Percentiles rank a stretch among this genome's conserved stretches.
phyloP scores from a whole-genome alignment of 495 filamentous ascomycete species.

The Haplographium delicatum region DNA sequence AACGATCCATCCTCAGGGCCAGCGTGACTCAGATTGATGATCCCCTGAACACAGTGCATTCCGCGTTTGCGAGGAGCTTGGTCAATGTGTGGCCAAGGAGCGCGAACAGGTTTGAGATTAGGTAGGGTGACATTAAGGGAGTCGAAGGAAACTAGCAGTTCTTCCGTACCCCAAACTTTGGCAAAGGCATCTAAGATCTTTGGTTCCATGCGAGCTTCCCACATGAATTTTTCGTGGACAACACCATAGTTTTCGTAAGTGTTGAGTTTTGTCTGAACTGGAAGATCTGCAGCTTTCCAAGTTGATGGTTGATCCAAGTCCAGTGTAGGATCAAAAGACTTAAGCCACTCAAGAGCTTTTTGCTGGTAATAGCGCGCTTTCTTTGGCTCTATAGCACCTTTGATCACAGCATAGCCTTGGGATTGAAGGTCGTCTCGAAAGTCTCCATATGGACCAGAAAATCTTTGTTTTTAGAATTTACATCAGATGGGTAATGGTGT shows the following conservation, averaged over 20 bases:
- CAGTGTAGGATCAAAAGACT: constrained; percentile 15
- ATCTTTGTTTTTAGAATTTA: too few species aligned
- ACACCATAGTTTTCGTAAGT: constrained; percentile 31
- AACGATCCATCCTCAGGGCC: constrained; percentile 12
- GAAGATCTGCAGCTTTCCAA: constrained; percentile 30
- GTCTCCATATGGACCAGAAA: too few species aligned
- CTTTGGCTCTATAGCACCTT: constrained; percentile 9
- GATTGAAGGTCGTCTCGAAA: constrained; percentile 18
- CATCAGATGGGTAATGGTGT: too few species aligned
- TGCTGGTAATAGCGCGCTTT: constrained; percentile 11
- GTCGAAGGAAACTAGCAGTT: constrained; percentile 34
- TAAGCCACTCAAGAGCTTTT: constrained; percentile 11
- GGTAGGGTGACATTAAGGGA: constrained; percentile 13
- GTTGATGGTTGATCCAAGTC: constrained; percentile 30
- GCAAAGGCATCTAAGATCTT: constrained; percentile 33
- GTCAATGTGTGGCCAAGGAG: constrained; percentile 30
- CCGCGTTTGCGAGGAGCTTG: constrained; percentile 23
- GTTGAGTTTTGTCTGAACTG: constrained; percentile 28
- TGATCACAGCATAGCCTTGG: constrained; percentile 17
- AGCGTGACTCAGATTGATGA: constrained; percentile 35
- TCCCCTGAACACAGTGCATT: constrained; percentile 34
- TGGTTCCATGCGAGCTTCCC: constrained; percentile 41
- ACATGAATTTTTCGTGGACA: constrained; percentile 42
- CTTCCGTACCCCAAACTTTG: constrained; percentile 30
- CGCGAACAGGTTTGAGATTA: constrained; percentile 5